Base-by-base conservation (phyloP, 1,139 yeast genomes). In the Candida tetrigidarum region DNA sequence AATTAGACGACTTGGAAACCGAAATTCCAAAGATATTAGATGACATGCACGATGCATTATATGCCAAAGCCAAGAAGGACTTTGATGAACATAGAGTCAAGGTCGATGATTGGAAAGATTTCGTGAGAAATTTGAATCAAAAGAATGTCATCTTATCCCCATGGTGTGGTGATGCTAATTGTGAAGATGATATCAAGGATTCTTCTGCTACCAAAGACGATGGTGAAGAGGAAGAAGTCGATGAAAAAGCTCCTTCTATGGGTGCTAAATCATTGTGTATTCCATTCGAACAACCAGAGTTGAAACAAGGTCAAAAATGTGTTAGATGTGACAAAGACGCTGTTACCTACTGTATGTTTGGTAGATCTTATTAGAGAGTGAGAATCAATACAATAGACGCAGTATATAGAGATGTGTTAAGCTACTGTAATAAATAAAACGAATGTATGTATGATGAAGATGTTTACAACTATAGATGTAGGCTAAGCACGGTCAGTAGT, bases 181-280 rank as follows among this genome's bases (percentile, higher is more conserved):
- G 99, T 80, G 99, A 95, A 72, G 99, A 95, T 58, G 95, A 88
- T 57, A 95, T 95, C 70, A 95, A 93, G 78, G 97, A 92, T 44
- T 78, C 89, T 39, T 90, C 97, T 37, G 93, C 96, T 28, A 85
- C 81, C 66, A 86, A 83, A 62, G 84, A 83, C 56, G 84, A 87
- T 57, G 92, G 89, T 50, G 90, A 83, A 52, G 95, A 86, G 44
- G 89, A 81, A 61, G 96, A 87, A 63, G 88, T 78, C 42, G 99
- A 95, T 64, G 99, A 93, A 59, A 87, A 88, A 69, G 91, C 99
- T 22, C 99, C 99, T 62, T 85, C 96, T 48, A 95, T 95, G 99
- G 99, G 99, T 63, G 99, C 99, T 57, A 95, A 95, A 77, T 86
- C 97, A 15, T 78, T 95, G 69, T 95, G 99, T 81, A 91, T 92